Conservation (phyloP, 169 alveolate genomes). For the Plasmodium malariae region DNA sequence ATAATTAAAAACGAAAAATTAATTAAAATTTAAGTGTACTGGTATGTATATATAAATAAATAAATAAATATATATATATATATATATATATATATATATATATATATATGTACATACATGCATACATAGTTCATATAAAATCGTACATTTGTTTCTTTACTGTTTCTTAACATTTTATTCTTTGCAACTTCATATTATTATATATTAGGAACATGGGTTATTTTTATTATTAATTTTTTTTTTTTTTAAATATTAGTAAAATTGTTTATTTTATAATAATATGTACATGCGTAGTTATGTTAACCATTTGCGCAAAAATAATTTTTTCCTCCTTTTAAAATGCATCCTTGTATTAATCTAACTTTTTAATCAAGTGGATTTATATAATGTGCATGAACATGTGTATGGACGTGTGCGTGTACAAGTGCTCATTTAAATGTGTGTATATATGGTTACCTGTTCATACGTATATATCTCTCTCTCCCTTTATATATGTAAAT, state of each 20-base stretch:
- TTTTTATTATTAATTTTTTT: neutral
- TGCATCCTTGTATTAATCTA: no score
- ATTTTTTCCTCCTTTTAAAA: no score
- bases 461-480: neutral
- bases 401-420: neutral
- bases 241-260: neutral
- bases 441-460: neutral
- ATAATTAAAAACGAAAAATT: conserved; percentile 5
- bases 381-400: neutral
- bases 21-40: no score
- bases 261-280: neutral
- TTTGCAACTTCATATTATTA: conserved; percentile 1
- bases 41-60: no score
- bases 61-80: no score
- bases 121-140: neutral
- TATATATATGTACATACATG: neutral
- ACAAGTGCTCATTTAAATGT: neutral
- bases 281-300: neutral
- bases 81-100: neutral
- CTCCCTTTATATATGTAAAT: neutral
- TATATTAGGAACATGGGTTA: neutral
- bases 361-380: no score
- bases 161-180: neutral
- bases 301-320: no score
- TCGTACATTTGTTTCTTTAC: neutral